phyloP scores from a whole-genome alignment of 2,329 filamentous ascomycete genomes.

The Sporothrix protearum region DNA sequence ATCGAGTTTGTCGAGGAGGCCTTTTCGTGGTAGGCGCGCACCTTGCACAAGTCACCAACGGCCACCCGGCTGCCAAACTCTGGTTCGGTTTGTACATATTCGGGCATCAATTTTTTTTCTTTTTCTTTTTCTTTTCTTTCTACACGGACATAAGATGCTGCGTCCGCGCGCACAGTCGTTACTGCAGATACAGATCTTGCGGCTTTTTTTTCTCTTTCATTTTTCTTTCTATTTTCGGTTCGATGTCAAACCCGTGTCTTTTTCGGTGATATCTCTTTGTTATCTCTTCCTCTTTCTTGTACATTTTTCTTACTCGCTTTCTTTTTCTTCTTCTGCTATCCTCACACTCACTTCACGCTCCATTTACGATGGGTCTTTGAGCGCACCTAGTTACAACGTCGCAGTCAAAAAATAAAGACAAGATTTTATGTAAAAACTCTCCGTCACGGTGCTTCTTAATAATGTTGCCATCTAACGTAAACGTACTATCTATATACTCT shows the following conservation, averaged over 20 bases:
- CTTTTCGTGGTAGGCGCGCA: constrained; percentile 56
- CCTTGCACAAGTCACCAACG: background rate
- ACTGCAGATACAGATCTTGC: background rate
- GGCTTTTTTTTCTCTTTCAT: background rate
- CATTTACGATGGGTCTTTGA: background rate
- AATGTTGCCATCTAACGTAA: background rate
- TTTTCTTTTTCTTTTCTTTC: background rate
- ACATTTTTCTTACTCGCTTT: background rate
- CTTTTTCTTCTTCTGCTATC: background rate
- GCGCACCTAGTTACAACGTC: background rate
- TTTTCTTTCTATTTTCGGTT: background rate
- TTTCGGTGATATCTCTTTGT: background rate
- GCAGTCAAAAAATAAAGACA: background rate
- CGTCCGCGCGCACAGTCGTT: constrained; percentile 13
- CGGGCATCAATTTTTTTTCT: background rate
- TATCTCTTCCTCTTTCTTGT: background rate
- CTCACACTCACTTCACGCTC: background rate
- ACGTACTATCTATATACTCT: background rate
- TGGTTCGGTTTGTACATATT: constrained; percentile 9
- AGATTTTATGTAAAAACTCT: background rate
- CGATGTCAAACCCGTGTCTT: background rate
- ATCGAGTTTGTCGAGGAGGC: constrained; percentile 79
- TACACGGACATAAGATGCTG: constrained; percentile 1
- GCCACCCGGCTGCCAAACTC: background rate
- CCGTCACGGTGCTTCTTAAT: background rate